phyloP scores from a whole-genome alignment of 495 filamentous ascomycete genomes.

The Cudoniella acicularis region DNA sequence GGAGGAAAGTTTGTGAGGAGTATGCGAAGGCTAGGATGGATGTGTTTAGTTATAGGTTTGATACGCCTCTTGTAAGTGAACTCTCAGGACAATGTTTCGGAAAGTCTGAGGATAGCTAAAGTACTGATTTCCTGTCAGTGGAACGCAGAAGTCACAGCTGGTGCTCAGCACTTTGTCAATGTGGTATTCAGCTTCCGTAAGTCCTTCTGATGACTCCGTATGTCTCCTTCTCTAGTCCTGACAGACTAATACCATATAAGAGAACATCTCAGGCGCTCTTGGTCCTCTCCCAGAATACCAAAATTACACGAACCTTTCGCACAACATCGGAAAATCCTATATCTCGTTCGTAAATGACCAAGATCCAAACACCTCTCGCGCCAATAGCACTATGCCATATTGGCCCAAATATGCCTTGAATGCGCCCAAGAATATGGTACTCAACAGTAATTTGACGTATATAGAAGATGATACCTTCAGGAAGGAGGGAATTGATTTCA shows the following conservation, averaged over 20 bases:
- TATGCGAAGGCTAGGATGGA: constrained; percentile 42
- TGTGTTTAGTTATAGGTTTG: constrained; percentile 63
- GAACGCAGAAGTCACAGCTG: constrained; percentile 32
- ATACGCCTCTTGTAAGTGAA: constrained; percentile 35
- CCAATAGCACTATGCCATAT: constrained; percentile 26
- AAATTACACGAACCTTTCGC: constrained; percentile 42
- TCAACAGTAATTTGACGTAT: constrained; percentile 37
- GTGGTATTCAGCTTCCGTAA: constrained; percentile 54
- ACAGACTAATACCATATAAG: background rate
- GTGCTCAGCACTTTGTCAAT: constrained; percentile 56
- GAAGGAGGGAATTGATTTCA: constrained; percentile 39
- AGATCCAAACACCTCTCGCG: constrained; percentile 42
- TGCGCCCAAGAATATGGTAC: constrained; percentile 39
- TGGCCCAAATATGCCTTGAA: constrained; percentile 44
- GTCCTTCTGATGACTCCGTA: background rate
- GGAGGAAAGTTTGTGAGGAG: constrained; percentile 50
- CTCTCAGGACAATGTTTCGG: background rate
- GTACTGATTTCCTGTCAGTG: constrained; percentile 8
- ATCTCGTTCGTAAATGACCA: constrained; percentile 48
- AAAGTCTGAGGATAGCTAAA: background rate
- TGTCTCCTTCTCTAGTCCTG: background rate
- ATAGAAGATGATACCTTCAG: constrained; percentile 39
- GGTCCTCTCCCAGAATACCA: constrained; percentile 44
- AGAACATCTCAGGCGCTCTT: constrained; percentile 49
- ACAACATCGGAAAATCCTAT: constrained; percentile 52